phyloP scores from a whole-genome alignment of 768 basidiomycete genomes.

The Sporobolomyces phaffii region DNA sequence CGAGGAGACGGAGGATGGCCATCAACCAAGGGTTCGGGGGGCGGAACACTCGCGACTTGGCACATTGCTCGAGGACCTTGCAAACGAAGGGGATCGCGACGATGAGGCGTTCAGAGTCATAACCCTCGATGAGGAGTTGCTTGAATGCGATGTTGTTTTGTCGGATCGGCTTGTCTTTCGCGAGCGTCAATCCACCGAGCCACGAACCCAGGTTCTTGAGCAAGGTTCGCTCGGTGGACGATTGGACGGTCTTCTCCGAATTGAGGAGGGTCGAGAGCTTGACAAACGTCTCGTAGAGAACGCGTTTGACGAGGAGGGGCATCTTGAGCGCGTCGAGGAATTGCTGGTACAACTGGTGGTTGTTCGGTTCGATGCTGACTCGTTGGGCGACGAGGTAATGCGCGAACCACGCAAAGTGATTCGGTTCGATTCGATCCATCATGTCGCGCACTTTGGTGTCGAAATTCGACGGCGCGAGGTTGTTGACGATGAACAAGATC shows the following conservation, averaged over 20 bases:
- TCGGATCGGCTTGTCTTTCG: slow-evolving; percentile 83
- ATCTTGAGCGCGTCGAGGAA: slow-evolving; percentile 79
- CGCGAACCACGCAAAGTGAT: slow-evolving; percentile 89
- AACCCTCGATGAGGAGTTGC: slow-evolving; percentile 92
- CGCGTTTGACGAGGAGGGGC: slow-evolving; percentile 61
- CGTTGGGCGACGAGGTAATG: slow-evolving; percentile 96
- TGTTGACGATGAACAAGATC: slow-evolving; percentile 96
- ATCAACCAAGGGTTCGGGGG: slow-evolving; percentile 98
- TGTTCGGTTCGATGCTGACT: slow-evolving; percentile 92
- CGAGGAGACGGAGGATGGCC: slow-evolving; percentile 83
- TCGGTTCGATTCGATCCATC: slow-evolving; percentile 72
- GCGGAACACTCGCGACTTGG: slow-evolving; percentile 83
- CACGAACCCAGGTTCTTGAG: slow-evolving; percentile 93
- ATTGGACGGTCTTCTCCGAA: slow-evolving; percentile 79
- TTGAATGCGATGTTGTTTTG: slow-evolving; percentile 93
- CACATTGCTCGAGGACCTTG: slow-evolving; percentile 86
- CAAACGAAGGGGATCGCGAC: slow-evolving; percentile 97
- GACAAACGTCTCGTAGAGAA: slow-evolving; percentile 87
- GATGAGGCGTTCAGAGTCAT: slow-evolving; percentile 79
- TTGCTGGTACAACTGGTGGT: slow-evolving; percentile 87
- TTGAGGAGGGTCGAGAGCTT: slow-evolving; percentile 83
- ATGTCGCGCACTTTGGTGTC: slow-evolving; percentile 81
- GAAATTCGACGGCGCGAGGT: slow-evolving; percentile 89
- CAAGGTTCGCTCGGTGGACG: slow-evolving; percentile 72
- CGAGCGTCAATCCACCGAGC: slow-evolving; percentile 89